phyloP scores from a whole-genome alignment of 2,329 filamentous ascomycete species.

The Cercospora zeae-maydis region DNA sequence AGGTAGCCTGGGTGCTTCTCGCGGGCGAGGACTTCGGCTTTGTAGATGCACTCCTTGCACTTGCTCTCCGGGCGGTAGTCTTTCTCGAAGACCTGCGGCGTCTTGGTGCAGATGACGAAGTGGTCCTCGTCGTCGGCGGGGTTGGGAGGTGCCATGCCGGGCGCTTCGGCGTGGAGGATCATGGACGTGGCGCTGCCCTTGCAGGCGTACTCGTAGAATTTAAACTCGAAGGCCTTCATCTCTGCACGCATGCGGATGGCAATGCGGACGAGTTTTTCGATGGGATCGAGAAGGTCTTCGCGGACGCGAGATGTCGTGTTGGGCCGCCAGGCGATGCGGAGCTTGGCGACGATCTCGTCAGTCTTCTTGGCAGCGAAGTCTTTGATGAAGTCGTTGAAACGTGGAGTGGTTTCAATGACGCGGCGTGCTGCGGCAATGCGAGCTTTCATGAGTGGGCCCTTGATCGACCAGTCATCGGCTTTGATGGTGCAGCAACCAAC shows the following conservation, averaged over 20 bases:
- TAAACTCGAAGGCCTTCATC: slow-evolving; percentile 10
- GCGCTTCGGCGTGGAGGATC: not conserved
- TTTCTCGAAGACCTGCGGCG: slow-evolving; percentile 5
- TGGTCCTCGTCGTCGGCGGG: not conserved
- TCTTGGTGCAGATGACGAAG: slow-evolving; percentile 9
- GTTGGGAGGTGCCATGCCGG: not conserved
- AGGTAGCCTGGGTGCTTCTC: not conserved
- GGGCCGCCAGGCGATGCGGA: slow-evolving; percentile 2
- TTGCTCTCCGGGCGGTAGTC: slow-evolving; percentile 1
- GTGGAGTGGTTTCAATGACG: slow-evolving; percentile 1
- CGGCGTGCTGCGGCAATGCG: slow-evolving; percentile 2
- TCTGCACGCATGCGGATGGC: slow-evolving; percentile 14
- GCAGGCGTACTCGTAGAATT: slow-evolving; percentile 7
- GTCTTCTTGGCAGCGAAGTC: not conserved
- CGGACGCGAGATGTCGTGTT: not conserved
- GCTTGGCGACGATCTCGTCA: slow-evolving; percentile 4
- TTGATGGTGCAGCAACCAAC: slow-evolving; percentile 1
- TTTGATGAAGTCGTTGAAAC: slow-evolving; percentile 6
- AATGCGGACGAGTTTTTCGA: slow-evolving; percentile 12
- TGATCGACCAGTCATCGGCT: not conserved
- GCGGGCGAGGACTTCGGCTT: slow-evolving; percentile 1
- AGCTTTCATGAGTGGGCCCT: slow-evolving; percentile 3
- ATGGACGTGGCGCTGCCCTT: not conserved
- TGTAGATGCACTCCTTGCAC: slow-evolving; percentile 1
- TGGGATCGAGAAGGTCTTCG: not conserved